Evolutionary conservation across 306 rosid genomes (phyloP).

Genomic region (Malus asiatica): DNA sequence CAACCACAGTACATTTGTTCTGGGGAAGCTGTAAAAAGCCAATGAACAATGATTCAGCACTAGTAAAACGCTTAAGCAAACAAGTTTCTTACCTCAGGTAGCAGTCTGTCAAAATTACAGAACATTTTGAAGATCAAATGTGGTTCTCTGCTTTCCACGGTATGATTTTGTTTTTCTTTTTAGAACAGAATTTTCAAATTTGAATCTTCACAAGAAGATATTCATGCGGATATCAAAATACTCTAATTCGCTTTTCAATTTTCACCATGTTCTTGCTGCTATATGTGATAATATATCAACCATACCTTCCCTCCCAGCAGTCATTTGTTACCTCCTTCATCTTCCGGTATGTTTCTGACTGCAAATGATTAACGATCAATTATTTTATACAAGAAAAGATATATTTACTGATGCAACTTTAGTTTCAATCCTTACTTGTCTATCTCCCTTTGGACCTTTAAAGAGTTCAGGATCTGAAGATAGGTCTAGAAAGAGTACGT

Average conservation of each 20-base stretch:
- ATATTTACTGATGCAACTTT: constrained; percentile 1
- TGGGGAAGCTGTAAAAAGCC: constrained; percentile 56
- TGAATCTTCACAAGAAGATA: background rate
- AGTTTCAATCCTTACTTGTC: constrained; percentile 50
- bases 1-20: constrained; percentile 87
- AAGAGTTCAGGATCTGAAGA: constrained; percentile 73
- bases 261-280: background rate
- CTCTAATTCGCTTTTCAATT: background rate
- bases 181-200: background rate
- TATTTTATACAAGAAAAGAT: background rate
- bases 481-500: constrained; percentile 74
- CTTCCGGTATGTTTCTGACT: constrained; percentile 90
- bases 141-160: background rate
- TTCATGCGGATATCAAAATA: background rate
- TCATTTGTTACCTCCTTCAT: constrained; percentile 86
- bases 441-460: constrained; percentile 75
- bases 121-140: background rate
- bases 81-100: background rate
- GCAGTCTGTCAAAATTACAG: background rate
- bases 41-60: constrained; percentile 13
- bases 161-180: background rate
- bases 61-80: background rate
- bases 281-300: background rate
- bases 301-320: constrained; percentile 90
- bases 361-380: constrained; percentile 19